These are phyloP conservation scores for Fusarium succisae DNA, from an alignment of 2,329 filamentous ascomycete species.

Conservation along the genomic window DNA sequence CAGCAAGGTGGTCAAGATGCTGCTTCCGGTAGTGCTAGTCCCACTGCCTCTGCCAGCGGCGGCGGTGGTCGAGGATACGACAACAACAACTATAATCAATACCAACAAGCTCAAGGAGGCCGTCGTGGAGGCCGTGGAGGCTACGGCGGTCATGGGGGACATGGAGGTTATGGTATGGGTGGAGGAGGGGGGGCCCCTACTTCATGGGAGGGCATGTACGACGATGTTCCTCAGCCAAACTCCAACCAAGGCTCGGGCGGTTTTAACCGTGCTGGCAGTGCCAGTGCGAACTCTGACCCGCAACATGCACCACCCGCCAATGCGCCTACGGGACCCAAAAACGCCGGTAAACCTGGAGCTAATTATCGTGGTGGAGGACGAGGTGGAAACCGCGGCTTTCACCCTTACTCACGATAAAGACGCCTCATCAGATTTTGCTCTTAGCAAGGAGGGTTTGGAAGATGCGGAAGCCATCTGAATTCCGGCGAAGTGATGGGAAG, in stretches of 20 bases:
- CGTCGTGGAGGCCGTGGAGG: slow-evolving; percentile 46
- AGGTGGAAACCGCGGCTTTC: slow-evolving; percentile 78
- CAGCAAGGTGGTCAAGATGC: slow-evolving; percentile 44
- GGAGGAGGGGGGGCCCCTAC: slow-evolving; percentile 72
- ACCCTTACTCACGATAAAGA: slow-evolving; percentile 70
- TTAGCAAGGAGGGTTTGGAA: not conserved
- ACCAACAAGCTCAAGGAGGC: slow-evolving; percentile 53
- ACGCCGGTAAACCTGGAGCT: slow-evolving; percentile 87
- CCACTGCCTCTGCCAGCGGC: slow-evolving; percentile 19
- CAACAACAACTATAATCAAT: slow-evolving; percentile 48
- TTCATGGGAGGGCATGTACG: slow-evolving; percentile 98
- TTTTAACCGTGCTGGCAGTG: slow-evolving; percentile 54
- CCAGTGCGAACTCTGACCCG: slow-evolving; percentile 53
- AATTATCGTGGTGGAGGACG: slow-evolving; percentile 93
- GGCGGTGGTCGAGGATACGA: slow-evolving; percentile 46
- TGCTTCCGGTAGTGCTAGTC: slow-evolving; percentile 37
- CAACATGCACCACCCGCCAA: slow-evolving; percentile 62
- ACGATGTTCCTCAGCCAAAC: slow-evolving; percentile 88
- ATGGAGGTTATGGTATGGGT: slow-evolving; percentile 48
- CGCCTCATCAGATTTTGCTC: not conserved
- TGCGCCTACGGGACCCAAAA: slow-evolving; percentile 94
- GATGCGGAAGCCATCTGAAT: not conserved
- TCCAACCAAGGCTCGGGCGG: slow-evolving; percentile 57
- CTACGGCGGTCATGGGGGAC: slow-evolving; percentile 41
- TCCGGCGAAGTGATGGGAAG: slow-evolving; percentile 11